Conservation (phyloP, 495 filamentous ascomycete genomes). For the Cetradonia linearis region DNA sequence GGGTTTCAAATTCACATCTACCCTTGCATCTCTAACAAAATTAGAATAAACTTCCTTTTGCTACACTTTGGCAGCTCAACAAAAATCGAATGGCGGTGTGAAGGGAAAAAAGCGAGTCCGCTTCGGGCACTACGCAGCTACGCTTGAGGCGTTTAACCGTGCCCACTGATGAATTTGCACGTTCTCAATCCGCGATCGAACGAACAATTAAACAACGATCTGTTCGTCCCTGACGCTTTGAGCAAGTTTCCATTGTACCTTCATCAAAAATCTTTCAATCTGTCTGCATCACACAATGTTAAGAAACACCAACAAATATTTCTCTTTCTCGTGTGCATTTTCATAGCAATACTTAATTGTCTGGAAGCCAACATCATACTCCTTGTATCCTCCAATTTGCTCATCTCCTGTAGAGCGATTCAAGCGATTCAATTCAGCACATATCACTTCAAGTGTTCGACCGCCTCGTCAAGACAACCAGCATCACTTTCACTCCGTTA, state of each 20-base stretch:
- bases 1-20: background rate
- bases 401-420: background rate
- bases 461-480: background rate
- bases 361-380: background rate
- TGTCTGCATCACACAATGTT: background rate
- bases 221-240: background rate
- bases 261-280: background rate
- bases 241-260: background rate
- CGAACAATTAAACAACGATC: background rate
- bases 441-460: background rate
- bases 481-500: background rate
- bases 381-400: background rate
- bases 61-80: background rate
- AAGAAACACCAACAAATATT: background rate
- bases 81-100: conserved; percentile 9
- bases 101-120: background rate
- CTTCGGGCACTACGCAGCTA: conserved; percentile 7
- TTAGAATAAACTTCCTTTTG: conserved; percentile 1
- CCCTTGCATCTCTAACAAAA: background rate
- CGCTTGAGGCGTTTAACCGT: background rate
- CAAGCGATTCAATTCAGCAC: background rate
- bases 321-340: background rate
- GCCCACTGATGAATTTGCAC: background rate
- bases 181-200: background rate
- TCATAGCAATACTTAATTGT: background rate